phyloP scores from a whole-genome alignment of 768 basidiomycete genomes.

The Mycena rebaudengoi region DNA sequence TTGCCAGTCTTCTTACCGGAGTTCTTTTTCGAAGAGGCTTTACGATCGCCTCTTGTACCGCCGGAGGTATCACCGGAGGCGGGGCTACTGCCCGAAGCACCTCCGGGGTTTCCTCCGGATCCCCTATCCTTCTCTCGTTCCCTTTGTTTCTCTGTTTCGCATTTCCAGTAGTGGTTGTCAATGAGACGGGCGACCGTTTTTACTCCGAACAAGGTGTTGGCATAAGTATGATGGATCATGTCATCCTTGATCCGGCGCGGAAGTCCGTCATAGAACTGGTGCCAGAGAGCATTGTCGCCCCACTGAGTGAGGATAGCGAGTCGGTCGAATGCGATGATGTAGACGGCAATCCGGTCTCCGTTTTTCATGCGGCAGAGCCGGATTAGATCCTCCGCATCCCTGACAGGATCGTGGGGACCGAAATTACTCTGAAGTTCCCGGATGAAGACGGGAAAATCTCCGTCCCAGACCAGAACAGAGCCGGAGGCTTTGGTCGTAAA shows the following conservation, averaged over 20 bases:
- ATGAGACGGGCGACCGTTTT: background rate
- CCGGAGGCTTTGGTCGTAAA: background rate
- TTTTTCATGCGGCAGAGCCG: background rate
- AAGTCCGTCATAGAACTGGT: constrained; percentile 22
- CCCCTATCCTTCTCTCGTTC: background rate
- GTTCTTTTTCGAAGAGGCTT: too few species aligned
- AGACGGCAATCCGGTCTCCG: background rate
- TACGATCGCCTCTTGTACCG: background rate
- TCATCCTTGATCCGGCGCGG: constrained; percentile 17
- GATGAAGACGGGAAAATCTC: background rate
- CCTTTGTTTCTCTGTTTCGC: background rate
- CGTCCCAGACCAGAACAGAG: background rate
- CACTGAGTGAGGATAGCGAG: constrained; percentile 8
- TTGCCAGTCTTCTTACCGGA: background rate
- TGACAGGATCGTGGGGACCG: background rate
- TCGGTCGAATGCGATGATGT: constrained; percentile 16
- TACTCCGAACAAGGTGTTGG: background rate
- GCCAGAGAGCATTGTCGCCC: constrained; percentile 15
- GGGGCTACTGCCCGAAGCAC: background rate
- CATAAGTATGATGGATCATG: constrained; percentile 3
- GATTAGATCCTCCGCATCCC: background rate
- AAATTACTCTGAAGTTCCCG: background rate
- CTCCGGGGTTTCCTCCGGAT: background rate
- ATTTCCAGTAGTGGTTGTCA: constrained; percentile 24
- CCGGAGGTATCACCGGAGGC: background rate